phyloP scores from a whole-genome alignment of 352 stramenopile genomes.

The Phytophthora citrophthora region DNA sequence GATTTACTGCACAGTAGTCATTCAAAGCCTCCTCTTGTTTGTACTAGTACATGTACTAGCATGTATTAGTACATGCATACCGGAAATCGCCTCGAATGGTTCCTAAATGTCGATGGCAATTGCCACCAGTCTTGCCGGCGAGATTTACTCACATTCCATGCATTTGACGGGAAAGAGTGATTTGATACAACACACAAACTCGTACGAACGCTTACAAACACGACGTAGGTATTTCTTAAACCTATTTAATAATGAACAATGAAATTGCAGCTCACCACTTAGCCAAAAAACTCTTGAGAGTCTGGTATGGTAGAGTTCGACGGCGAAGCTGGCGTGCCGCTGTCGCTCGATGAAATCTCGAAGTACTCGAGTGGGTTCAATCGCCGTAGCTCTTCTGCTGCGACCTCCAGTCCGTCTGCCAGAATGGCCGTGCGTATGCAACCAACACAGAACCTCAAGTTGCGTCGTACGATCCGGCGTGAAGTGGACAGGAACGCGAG shows the following conservation, averaged over 20 bases:
- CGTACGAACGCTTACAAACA: too few species aligned
- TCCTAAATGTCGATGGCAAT: too few species aligned
- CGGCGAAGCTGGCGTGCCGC: slow-evolving; percentile 27
- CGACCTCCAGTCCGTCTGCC: slow-evolving; percentile 38
- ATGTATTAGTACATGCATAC: too few species aligned
- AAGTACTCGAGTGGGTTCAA: slow-evolving; percentile 41
- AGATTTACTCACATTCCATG: too few species aligned
- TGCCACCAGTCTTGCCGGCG: too few species aligned
- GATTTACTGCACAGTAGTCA: too few species aligned
- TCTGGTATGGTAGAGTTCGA: slow-evolving; percentile 41
- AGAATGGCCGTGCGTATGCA: slow-evolving; percentile 31
- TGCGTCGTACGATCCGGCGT: slow-evolving; percentile 26
- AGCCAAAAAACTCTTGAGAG: slow-evolving; percentile 48
- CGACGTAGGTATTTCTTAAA: too few species aligned
- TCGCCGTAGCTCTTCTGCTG: slow-evolving; percentile 35
- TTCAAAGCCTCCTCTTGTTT: too few species aligned
- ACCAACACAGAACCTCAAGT: slow-evolving; percentile 31
- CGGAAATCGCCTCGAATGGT: too few species aligned
- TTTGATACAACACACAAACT: too few species aligned
- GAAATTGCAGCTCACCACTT: neutral
- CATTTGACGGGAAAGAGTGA: too few species aligned
- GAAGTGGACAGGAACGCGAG: slow-evolving; percentile 33
- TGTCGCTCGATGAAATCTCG: slow-evolving; percentile 36
- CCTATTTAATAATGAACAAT: neutral
- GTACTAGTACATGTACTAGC: too few species aligned